Percentiles rank a stretch among this genome's conserved stretches.
Conservation (phyloP, 1,139 yeast species). For the Pichia sp. region DNA sequence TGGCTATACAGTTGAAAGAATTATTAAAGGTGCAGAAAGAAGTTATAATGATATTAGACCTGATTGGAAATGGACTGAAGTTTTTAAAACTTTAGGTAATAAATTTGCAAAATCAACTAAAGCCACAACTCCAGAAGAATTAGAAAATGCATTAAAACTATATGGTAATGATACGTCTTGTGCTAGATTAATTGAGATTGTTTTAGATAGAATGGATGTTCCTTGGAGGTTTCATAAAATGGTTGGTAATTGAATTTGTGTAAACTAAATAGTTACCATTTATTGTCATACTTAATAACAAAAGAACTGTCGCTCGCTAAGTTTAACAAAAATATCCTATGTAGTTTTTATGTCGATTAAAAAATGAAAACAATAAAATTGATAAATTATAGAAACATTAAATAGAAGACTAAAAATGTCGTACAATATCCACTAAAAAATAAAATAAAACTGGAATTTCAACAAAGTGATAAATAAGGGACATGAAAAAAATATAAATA, state of each 20-base stretch:
- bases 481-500: not conserved
- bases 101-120: conserved; percentile 32
- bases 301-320: too few relatives aligned
- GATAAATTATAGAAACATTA: too few relatives aligned
- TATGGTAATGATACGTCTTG: conserved; percentile 29
- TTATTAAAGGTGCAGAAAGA: conserved; percentile 70
- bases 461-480: too few relatives aligned
- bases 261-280: not conserved
- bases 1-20: conserved; percentile 84
- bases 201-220: conserved; percentile 52
- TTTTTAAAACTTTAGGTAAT: conserved; percentile 68
- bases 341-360: too few relatives aligned
- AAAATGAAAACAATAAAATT: too few relatives aligned
- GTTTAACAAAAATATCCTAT: too few relatives aligned
- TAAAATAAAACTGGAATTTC: too few relatives aligned
- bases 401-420: too few relatives aligned
- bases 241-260: conserved; percentile 18
- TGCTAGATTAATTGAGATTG: conserved; percentile 48
- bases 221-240: conserved; percentile 45
- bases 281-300: too few relatives aligned
- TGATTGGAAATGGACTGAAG: conserved; percentile 68
- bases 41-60: conserved; percentile 75
- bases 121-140: conserved; percentile 33
- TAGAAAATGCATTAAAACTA: conserved; percentile 34
- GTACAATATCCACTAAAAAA: too few relatives aligned